These are phyloP conservation scores for Dendrocalamus sinicus DNA, from an alignment of 176 grass and related monocot genomes.

Conservation along the genomic window DNA sequence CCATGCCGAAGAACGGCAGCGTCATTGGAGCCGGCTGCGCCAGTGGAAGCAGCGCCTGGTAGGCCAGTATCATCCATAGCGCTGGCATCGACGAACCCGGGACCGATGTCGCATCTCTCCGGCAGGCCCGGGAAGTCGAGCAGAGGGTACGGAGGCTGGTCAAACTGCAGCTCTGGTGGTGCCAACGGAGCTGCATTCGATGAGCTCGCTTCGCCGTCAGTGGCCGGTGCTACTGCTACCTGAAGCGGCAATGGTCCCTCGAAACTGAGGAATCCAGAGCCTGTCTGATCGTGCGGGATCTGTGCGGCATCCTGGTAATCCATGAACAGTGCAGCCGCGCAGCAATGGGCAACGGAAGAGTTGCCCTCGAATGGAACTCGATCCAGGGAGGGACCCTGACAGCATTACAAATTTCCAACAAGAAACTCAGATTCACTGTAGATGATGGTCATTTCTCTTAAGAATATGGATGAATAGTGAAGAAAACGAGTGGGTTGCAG, in stretches of 20 bases:
- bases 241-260: constrained; percentile 36
- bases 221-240: background rate
- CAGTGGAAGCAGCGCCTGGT: constrained; percentile 31
- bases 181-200: constrained; percentile 22
- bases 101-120: constrained; percentile 1
- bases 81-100: constrained; percentile 14
- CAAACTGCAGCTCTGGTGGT: background rate
- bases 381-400: constrained; percentile 37
- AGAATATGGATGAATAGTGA: background rate
- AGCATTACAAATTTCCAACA: background rate
- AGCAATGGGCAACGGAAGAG: constrained; percentile 27
- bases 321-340: background rate
- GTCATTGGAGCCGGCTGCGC: constrained; percentile 26
- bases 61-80: constrained; percentile 26
- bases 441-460: background rate
- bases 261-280: constrained; percentile 26
- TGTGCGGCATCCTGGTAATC: constrained; percentile 3
- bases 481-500: background rate
- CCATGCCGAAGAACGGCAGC: constrained; percentile 45
- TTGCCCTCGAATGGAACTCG: constrained; percentile 24
- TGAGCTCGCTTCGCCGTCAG: constrained; percentile 29
- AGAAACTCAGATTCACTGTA: background rate
- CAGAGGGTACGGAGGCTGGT: constrained; percentile 44
- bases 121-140: constrained; percentile 33
- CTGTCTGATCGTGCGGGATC: constrained; percentile 14